A percentile compares a stretch with the other conserved stretches of the same genome.
Evolutionary conservation across 73 alveolate species (phyloP).

Genomic region (Paraurostyla sp.): DNA sequence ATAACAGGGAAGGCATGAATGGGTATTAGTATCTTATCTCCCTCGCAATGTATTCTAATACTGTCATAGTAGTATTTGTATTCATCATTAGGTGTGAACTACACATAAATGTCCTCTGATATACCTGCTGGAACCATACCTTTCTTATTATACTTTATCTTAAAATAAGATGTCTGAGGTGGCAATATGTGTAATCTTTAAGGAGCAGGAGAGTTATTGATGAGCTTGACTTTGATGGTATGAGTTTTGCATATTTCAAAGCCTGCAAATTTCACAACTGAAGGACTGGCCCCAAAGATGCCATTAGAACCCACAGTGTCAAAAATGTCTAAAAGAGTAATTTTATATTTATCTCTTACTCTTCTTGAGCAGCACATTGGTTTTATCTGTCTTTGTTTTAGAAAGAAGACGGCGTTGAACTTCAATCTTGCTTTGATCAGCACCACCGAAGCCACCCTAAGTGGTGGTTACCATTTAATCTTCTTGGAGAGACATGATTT

Average conservation of each 20-base stretch:
- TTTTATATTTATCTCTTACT: neutral
- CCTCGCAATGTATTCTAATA: conserved; percentile 94
- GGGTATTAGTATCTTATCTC: conserved; percentile 93
- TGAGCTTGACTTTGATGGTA: conserved; percentile 87
- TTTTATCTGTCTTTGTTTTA: conserved; percentile 58
- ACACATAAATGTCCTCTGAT: conserved; percentile 91
- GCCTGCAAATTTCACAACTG: conserved; percentile 95
- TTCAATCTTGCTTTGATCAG: conserved; percentile 24
- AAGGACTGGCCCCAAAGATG: conserved; percentile 89
- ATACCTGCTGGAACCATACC: conserved; percentile 97
- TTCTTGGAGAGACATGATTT: conserved; percentile 44
- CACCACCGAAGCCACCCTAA: too few relatives aligned
- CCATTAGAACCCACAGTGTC: conserved; percentile 93
- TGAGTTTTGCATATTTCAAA: conserved; percentile 91
- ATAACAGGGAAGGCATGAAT: conserved; percentile 97
- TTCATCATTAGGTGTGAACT: conserved; percentile 93
- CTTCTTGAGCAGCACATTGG: conserved; percentile 36
- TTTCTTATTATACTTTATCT: conserved; percentile 91
- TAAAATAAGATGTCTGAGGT: conserved; percentile 91
- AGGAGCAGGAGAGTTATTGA: conserved; percentile 91
- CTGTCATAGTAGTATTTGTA: conserved; percentile 96
- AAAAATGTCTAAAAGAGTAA: conserved; percentile 59
- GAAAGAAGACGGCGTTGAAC: conserved; percentile 37
- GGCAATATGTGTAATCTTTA: conserved; percentile 95
- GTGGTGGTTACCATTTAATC: neutral